Evolutionary conservation across 208 protist genomes (phyloP).

Genomic region (Trypanosoma platydactyli): DNA sequence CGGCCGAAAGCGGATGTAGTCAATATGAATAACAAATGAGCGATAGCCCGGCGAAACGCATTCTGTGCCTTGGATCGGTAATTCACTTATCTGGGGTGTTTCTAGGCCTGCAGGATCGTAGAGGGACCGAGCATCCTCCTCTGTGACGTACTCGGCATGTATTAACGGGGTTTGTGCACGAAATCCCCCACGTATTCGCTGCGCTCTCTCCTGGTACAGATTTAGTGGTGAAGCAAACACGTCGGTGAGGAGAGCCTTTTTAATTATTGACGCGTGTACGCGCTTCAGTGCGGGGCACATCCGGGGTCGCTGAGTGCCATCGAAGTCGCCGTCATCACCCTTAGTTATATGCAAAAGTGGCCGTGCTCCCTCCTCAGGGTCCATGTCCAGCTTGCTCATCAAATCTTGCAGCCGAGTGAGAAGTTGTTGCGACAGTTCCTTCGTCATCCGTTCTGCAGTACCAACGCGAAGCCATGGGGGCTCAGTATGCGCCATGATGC

Average conservation of each 20-base stretch:
- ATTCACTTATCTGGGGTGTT: constrained; percentile 5
- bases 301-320: constrained; percentile 38
- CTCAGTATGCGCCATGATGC: constrained; percentile 43
- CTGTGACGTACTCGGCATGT: constrained; percentile 62
- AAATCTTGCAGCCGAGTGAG: not conserved
- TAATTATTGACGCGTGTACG: constrained; percentile 42
- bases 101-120: constrained; percentile 45
- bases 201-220: constrained; percentile 39
- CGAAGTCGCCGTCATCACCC: constrained; percentile 33
- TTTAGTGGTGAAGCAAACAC: constrained; percentile 36
- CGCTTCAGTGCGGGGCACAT: constrained; percentile 51
- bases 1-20: constrained; percentile 75
- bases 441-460: constrained; percentile 33
- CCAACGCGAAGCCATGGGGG: constrained; percentile 57
- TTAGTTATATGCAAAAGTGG: constrained; percentile 36
- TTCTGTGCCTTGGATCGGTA: constrained; percentile 1
- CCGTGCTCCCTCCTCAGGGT: not conserved
- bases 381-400: not conserved
- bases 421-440: constrained; percentile 24
- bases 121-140: constrained; percentile 38
- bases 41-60: constrained; percentile 2
- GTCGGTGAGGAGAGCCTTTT: constrained; percentile 57
- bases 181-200: constrained; percentile 50
- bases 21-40: constrained; percentile 71
- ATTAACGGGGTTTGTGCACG: constrained; percentile 49